Evolutionary conservation across 2,329 filamentous ascomycete genomes (phyloP), one percentile per base, ranked within the genome.

Genomic region (Aspergillus sp.): DNA sequence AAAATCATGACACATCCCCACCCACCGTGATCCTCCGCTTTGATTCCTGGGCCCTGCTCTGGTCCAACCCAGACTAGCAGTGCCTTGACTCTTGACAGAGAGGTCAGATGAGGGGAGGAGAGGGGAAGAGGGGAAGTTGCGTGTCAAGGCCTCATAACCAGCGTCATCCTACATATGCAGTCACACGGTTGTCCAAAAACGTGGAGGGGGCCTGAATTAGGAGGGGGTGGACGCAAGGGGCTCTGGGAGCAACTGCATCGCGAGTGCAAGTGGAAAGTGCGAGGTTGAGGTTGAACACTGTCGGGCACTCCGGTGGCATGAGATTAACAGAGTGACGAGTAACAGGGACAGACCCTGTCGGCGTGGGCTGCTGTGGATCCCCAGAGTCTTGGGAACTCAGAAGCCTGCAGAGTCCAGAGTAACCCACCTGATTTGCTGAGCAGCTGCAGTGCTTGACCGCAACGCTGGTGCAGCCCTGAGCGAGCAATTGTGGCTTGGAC

Each of bases 201-300:
- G 58, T 60, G 58, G 58, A 52, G 19, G 46, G 46, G 33, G 51
- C 47, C 37, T 44, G 46, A 35, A 21, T 50, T 45, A 15, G 12
- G 12, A n/a, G 46, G 43, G 17, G 23, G 12, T 21, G 33, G 43
- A 60, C 49, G 58, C 58, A 58, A 60, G 58, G 58, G 58, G 35
- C 27, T 31, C 27, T 31, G 27, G 27, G 27, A 31, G 27, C 9
- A 11, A 31, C 9, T 31, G 27, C 27, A 11, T 31, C 27, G 27
- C 9, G 27, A 31, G 27, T 25, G 23, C 21, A 25, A 25, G 23
- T 31, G 27, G 27, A 9, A 9, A 31, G 27, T 31, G 27, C 31
- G 17, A 55, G 43, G 19, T 40, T 21, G 17, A 44, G 50, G 54
- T 47, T 37, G 39, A 31, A 31, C 27, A 14, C 54, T 44, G 39